A percentile compares a stretch with the other conserved stretches of the same genome.
phyloP scores from a whole-genome alignment of 129 eudicot genomes.

The Lactuca saligna region DNA sequence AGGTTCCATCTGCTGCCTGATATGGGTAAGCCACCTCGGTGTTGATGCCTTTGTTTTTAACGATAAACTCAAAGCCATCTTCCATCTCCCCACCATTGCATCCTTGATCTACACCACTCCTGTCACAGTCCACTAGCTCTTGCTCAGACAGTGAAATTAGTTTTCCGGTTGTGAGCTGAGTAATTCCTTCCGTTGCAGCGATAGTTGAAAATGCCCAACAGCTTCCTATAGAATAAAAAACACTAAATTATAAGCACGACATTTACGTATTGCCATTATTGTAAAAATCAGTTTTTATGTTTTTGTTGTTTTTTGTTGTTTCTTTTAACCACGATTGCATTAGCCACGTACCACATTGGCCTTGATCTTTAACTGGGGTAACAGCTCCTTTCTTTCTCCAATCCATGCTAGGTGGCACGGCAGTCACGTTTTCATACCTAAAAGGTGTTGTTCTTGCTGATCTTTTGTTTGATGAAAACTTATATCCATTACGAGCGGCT shows the following conservation, averaged over 20 bases:
- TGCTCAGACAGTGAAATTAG: constrained; percentile 53
- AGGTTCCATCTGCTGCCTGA: constrained; percentile 30
- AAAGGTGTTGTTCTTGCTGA: constrained; percentile 14
- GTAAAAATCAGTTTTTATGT: no score
- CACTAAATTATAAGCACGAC: no score
- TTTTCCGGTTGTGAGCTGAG: constrained; percentile 41
- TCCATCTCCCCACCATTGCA: constrained; percentile 52
- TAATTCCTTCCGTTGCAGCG: constrained; percentile 53
- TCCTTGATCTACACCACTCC: constrained; percentile 31
- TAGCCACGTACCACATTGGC: constrained; percentile 31
- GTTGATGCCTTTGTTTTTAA: constrained; percentile 43
- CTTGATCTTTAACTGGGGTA: constrained; percentile 49
- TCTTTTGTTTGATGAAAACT: constrained; percentile 5
- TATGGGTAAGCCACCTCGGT: constrained; percentile 48
- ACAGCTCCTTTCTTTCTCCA: constrained; percentile 61
- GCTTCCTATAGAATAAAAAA: constrained; percentile 26
- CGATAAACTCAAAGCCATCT: constrained; percentile 39
- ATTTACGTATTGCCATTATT: no score
- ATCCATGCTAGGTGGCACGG: constrained; percentile 42
- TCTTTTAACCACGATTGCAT: not conserved
- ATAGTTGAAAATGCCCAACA: constrained; percentile 60
- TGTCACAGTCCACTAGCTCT: constrained; percentile 53
- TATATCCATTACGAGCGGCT: constrained; percentile 30
- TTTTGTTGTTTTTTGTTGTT: no score
- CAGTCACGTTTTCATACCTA: constrained; percentile 44